These are phyloP conservation scores for Chalara sp. DNA, from an alignment of 2,329 filamentous ascomycete genomes.

Conservation along the genomic window DNA sequence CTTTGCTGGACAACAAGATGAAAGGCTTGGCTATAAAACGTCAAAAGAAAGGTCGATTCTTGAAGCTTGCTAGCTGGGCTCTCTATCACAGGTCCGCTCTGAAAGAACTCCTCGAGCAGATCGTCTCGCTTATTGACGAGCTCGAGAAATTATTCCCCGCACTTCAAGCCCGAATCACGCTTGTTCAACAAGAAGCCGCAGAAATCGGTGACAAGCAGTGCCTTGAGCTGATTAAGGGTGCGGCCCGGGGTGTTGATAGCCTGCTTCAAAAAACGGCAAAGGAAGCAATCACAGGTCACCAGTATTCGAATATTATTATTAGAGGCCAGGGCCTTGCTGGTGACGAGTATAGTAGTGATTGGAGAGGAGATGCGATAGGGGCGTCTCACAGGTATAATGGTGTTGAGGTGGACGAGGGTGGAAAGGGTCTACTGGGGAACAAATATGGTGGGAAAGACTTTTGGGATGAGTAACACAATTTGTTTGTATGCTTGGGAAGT, in stretches of 20 bases:
- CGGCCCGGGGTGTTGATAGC: constrained; percentile 7
- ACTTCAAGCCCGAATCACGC: constrained; percentile 6
- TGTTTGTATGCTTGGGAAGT: too few relatives aligned
- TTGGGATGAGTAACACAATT: constrained; percentile 2
- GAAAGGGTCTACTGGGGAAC: constrained; percentile 7
- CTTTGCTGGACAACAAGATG: constrained; percentile 12
- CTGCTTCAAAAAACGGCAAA: constrained; percentile 10
- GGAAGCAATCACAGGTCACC: constrained; percentile 6
- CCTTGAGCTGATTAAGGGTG: constrained; percentile 9
- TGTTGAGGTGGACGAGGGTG: constrained; percentile 4
- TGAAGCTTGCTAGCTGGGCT: constrained; percentile 12
- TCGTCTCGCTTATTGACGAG: constrained; percentile 8
- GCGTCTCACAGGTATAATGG: constrained; percentile 6
- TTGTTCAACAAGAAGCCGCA: constrained; percentile 10
- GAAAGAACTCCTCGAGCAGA: constrained; percentile 12
- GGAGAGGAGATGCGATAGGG: constrained; percentile 6
- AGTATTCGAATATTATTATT: constrained; percentile 8
- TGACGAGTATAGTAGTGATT: constrained; percentile 8
- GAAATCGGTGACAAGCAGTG: constrained; percentile 6
- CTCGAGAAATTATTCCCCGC: constrained; percentile 13
- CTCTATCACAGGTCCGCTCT: constrained; percentile 12
- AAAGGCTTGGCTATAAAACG: constrained; percentile 8
- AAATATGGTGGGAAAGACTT: constrained; percentile 11
- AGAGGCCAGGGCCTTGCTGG: constrained; percentile 4
- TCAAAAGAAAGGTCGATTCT: constrained; percentile 11